Evolutionary conservation across 2,329 filamentous ascomycete species (phyloP).

Genomic region (Aureobasidium sp.): DNA sequence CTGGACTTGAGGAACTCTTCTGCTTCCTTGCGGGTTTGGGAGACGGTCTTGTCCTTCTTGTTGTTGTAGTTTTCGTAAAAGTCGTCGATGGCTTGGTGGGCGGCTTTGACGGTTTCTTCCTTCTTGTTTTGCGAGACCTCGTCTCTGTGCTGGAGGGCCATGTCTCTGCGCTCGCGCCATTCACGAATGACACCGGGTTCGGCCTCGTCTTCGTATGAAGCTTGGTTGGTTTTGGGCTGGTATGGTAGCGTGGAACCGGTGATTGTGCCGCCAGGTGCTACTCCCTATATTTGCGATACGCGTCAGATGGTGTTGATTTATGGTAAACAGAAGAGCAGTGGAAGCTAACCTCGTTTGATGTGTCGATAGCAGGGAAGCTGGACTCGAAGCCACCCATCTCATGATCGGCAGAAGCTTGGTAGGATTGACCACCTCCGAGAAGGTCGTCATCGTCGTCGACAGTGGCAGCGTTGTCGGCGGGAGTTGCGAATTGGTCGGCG

Average conservation of each 20-base stretch:
- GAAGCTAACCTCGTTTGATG: conserved; percentile 57
- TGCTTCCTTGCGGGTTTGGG: conserved; percentile 82
- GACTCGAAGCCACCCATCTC: conserved; percentile 65
- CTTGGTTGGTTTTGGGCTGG: conserved; percentile 33
- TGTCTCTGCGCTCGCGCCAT: conserved; percentile 87
- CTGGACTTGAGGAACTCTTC: conserved; percentile 83
- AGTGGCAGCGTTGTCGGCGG: conserved; percentile 58
- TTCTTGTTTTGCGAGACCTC: conserved; percentile 78
- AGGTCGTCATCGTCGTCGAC: conserved; percentile 46
- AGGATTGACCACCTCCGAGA: conserved; percentile 49
- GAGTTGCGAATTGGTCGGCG: conserved; percentile 78
- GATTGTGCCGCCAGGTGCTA: conserved; percentile 69
- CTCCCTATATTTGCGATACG: conserved; percentile 41
- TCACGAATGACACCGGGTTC: conserved; percentile 81
- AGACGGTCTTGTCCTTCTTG: conserved; percentile 89
- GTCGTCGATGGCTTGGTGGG: conserved; percentile 91
- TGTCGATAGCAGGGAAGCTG: conserved; percentile 80
- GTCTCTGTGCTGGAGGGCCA: conserved; percentile 72
- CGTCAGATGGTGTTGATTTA: not conserved
- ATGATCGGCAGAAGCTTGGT: conserved; percentile 33
- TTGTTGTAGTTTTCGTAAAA: conserved; percentile 99
- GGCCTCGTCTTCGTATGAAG: conserved; percentile 59
- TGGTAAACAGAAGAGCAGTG: not conserved
- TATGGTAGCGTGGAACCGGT: conserved; percentile 59
- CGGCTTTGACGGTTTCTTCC: conserved; percentile 76